Evolutionary conservation across 257 asterid genomes (phyloP).

Genomic region (Solanum sejunctum): DNA sequence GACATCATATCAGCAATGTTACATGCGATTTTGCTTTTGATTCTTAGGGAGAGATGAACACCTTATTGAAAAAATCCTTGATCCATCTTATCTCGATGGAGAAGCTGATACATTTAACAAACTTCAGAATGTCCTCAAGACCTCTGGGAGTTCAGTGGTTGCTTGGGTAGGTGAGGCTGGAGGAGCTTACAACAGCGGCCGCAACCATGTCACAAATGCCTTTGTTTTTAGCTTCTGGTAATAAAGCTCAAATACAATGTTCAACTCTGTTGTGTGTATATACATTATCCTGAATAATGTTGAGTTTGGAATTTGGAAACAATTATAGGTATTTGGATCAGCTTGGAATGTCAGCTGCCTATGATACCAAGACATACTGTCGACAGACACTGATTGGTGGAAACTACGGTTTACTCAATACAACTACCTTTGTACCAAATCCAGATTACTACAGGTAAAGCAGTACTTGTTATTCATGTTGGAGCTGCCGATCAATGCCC

Average conservation of each 20-base stretch:
- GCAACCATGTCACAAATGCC: conserved; percentile 53
- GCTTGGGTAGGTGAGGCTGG: conserved; percentile 90
- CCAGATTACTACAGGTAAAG: conserved; percentile 86
- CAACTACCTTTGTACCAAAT: conserved; percentile 60
- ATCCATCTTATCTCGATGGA: conserved; percentile 49
- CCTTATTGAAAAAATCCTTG: conserved; percentile 49
- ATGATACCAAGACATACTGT: conserved; percentile 66
- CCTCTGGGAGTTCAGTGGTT: conserved; percentile 27
- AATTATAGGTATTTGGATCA: conserved; percentile 70
- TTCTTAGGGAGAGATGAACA: conserved; percentile 43
- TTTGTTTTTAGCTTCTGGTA: conserved; percentile 76
- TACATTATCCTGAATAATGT: background rate
- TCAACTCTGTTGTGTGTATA: background rate
- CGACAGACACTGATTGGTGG: conserved; percentile 79
- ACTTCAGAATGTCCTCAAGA: conserved; percentile 23
- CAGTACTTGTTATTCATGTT: background rate
- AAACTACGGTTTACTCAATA: conserved; percentile 74
- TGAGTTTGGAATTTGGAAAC: background rate
- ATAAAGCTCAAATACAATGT: background rate
- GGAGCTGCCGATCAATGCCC: background rate
- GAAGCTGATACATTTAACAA: conserved; percentile 27
- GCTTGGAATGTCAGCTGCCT: conserved; percentile 51
- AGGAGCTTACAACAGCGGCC: conserved; percentile 72
- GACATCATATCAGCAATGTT: background rate
- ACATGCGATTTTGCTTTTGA: background rate